These are phyloP conservation scores for Microbotryum intermedium DNA, from an alignment of 1,284 basidiomycete genomes.

Conservation along the genomic window DNA sequence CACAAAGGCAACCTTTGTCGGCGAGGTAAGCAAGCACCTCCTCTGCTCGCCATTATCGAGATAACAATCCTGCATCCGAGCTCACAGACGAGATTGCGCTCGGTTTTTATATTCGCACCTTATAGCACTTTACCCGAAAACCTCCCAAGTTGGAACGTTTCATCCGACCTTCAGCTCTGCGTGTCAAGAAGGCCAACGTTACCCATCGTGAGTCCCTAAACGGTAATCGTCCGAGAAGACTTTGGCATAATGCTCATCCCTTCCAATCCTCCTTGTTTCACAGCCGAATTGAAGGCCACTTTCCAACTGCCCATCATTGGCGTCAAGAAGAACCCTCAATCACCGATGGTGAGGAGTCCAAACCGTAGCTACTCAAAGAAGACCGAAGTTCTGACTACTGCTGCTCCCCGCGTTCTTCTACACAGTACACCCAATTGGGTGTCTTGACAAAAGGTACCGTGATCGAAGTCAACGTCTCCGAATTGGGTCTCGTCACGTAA, in stretches of 20 bases:
- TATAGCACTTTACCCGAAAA: constrained; percentile 86
- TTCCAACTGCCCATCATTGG: constrained; percentile 98
- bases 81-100: not conserved
- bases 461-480: constrained; percentile 95
- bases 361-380: constrained; percentile 33
- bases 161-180: constrained; percentile 90
- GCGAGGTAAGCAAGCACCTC: constrained; percentile 40
- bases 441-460: constrained; percentile 98
- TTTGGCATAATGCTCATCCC: not conserved
- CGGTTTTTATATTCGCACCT: not conserved
- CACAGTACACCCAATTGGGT: constrained; percentile 56
- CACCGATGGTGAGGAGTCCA: constrained; percentile 60
- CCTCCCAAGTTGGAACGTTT: constrained; percentile 99
- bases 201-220: constrained; percentile 75
- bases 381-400: not conserved
- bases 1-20: constrained; percentile 97
- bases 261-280: not conserved
- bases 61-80: too few relatives aligned
- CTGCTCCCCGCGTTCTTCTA: not conserved
- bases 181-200: constrained; percentile 97
- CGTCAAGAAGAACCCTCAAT: constrained; percentile 99
- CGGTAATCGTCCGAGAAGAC: not conserved
- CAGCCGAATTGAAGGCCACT: constrained; percentile 93
- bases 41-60: too few relatives aligned
- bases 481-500: constrained; percentile 89